Conservation (phyloP, 345 rosid genomes). For the Melaleuca quinquenervia region DNA sequence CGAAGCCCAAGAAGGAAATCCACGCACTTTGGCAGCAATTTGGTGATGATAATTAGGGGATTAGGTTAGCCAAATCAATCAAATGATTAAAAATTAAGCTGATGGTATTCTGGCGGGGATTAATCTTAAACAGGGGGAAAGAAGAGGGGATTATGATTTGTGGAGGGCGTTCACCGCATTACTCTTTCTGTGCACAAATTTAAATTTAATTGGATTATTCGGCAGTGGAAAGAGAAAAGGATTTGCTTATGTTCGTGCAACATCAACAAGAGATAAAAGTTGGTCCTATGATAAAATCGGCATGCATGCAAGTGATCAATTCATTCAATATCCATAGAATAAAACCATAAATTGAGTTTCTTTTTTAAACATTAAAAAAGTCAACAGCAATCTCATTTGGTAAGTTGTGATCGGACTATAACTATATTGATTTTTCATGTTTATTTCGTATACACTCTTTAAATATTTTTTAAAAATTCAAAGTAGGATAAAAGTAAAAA, state of each 20-base stretch:
- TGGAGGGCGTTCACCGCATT: background rate
- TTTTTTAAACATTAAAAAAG: background rate
- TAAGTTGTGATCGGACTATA: background rate
- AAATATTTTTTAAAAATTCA: background rate
- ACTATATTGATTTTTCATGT: background rate
- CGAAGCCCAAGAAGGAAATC: background rate
- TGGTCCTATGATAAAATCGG: background rate
- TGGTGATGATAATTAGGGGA: background rate
- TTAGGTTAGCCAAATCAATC: background rate
- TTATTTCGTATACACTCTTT: background rate
- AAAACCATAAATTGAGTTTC: background rate
- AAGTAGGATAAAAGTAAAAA: background rate
- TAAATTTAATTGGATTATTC: background rate
- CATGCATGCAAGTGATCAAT: background rate
- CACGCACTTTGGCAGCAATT: background rate
- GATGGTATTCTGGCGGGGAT: background rate
- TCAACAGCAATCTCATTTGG: background rate
- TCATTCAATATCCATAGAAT: background rate
- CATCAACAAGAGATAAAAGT: background rate
- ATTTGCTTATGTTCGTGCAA: background rate
- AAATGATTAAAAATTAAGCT: background rate
- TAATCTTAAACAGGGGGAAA: background rate
- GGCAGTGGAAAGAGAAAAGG: background rate
- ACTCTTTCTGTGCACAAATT: background rate
- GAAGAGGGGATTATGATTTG: background rate